Base-by-base conservation (phyloP, 2,329 filamentous ascomycete species). In the Metarhizium robertsii region DNA sequence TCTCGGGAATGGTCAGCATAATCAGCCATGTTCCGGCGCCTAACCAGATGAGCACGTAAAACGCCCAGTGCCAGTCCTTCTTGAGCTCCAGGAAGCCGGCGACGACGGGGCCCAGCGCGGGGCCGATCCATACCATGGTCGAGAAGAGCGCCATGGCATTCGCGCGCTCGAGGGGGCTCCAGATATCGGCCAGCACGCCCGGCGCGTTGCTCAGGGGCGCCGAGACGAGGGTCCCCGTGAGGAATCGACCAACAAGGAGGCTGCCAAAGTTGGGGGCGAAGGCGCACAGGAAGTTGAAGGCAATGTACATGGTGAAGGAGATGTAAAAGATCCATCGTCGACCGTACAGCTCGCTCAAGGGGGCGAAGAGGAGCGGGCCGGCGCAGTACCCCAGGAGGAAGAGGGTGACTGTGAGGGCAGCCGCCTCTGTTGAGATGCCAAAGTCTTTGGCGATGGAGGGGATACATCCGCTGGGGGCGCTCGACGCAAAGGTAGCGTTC, bases 1-100 rank as follows among this genome's bases (percentile, higher is more conserved):
- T 85, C 62, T 85, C 81, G 1, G 81, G 82, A 7, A 85, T 77
- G 0, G 79, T 79, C 53, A 83, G 71, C 74, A 84, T 77, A 3
- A 80, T 55, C 6, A 75, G 2, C 3, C 64, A 65, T 0, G 73
- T 71, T 6, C 62, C 60, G 1, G 62, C 74, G 3, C 69, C 74
- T 0, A 79, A 60, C 69, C 72, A 75, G 6, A 79, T 63, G 16
- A 76, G 61, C 2, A 76, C 71, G 55, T 77, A 79, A 61, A 79
- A 77, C 32, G 67, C 72, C 79, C 79, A 83, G 25, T 74, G 64
- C 80, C 79, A 83, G 58, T 73, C 66, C 58, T 79, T 71, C 36
- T 74, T 80, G 6, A 84, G 64, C 61, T 84, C 66, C 1, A 85
- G 65, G 59, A 85, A 85, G 4, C 81, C 82, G 1, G 72, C 71